Conservation (phyloP, 1,139 yeast species). For the Saccharomyces hybrid region DNA sequence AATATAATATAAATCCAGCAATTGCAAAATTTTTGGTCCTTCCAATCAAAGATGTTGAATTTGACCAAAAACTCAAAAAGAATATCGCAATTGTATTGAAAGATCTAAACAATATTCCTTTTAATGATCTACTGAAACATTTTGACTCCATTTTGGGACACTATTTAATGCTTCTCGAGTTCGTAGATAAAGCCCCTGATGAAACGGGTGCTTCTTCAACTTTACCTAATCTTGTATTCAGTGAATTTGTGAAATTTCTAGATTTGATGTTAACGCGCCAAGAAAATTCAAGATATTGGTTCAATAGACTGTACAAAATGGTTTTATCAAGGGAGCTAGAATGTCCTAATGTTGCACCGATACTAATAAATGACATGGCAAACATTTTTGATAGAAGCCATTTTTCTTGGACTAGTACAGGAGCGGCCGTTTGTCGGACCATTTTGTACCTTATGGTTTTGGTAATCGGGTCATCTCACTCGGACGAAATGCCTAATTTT, state of each 20-base stretch:
- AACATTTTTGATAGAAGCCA: neutral
- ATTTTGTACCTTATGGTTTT: neutral
- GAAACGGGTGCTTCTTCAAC: constrained; percentile 11
- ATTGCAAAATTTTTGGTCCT: constrained; percentile 51
- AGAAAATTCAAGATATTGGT: constrained; percentile 51
- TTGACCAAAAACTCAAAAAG: constrained; percentile 9
- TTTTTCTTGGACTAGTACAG: neutral
- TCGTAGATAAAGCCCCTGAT: constrained; percentile 7
- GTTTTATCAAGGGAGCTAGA: constrained; percentile 5
- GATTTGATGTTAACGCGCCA: constrained; percentile 62
- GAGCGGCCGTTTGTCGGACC: neutral
- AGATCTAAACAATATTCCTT: constrained; percentile 13
- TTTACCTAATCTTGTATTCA: constrained; percentile 33
- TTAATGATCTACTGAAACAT: constrained; percentile 14
- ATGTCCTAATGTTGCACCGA: constrained; percentile 45
- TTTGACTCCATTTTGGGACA: constrained; percentile 19
- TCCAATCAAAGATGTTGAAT: constrained; percentile 24
- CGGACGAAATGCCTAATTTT: constrained; percentile 4
- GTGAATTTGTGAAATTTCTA: constrained; percentile 51
- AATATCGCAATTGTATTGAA: constrained; percentile 10
- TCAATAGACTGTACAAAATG: constrained; percentile 41
- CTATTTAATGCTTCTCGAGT: constrained; percentile 15
- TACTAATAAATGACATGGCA: constrained; percentile 35
- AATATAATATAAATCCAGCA: constrained; percentile 53
- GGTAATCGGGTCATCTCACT: neutral